Percentiles rank a stretch among this genome's conserved stretches.
Conservation (phyloP, 768 basidiomycete species). For the Termitomyces sp. region DNA sequence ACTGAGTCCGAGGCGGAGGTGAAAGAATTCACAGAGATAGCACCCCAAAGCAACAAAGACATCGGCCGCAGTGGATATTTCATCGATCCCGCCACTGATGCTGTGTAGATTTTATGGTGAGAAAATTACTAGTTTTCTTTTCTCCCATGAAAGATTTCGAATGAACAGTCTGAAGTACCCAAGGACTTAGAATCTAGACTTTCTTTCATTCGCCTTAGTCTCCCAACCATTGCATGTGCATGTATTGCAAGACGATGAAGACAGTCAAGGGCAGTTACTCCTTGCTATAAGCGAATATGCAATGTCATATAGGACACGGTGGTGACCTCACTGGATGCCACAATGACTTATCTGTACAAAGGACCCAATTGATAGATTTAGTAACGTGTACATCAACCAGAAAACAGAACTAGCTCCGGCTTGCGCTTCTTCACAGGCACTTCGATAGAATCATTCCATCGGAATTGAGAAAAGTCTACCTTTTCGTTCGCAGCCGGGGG, state of each 20-base stretch:
- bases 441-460: background rate
- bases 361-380: background rate
- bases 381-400: background rate
- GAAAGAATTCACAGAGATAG: background rate
- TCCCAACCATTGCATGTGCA: background rate
- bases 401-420: background rate
- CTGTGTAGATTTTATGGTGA: background rate
- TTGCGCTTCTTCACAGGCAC: background rate
- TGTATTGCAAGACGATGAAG: background rate
- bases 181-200: background rate
- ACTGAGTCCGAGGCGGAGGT: slow-evolving; percentile 1
- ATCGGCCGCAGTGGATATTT: background rate
- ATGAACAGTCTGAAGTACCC: background rate
- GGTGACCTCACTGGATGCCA: background rate
- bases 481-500: background rate
- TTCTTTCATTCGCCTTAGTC: background rate
- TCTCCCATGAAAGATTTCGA: background rate
- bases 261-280: too few species aligned
- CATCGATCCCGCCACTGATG: background rate
- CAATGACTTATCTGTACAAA: background rate
- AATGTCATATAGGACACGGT: background rate
- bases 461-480: background rate
- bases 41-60: background rate
- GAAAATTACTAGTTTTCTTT: too few species aligned
- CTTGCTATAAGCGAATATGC: too few species aligned